Conservation (phyloP, 805 yeast genomes). For the Ogataea wickerhamii region DNA sequence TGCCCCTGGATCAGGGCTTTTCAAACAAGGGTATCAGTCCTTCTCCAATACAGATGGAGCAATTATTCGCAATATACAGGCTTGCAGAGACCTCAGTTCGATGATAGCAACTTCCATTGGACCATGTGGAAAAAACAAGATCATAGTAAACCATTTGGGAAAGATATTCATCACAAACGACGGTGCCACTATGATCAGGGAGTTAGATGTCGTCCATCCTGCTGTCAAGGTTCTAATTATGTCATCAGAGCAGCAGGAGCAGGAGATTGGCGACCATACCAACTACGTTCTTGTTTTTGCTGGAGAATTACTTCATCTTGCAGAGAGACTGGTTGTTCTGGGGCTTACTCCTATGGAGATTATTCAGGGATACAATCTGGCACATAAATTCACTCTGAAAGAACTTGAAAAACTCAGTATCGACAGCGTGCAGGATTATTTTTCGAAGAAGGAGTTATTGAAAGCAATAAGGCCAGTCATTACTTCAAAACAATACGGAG, state of each 20-base stretch:
- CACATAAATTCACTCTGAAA: slow-evolving; percentile 68
- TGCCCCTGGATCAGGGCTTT: slow-evolving; percentile 90
- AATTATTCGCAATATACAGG: slow-evolving; percentile 85
- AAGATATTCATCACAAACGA: slow-evolving; percentile 90
- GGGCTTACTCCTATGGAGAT: slow-evolving; percentile 93
- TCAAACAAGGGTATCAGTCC: slow-evolving; percentile 91
- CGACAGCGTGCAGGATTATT: slow-evolving; percentile 56
- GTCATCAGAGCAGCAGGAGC: slow-evolving; percentile 97
- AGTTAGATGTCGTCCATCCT: slow-evolving; percentile 92
- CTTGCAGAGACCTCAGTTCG: slow-evolving; percentile 87
- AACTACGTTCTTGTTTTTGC: slow-evolving; percentile 89
- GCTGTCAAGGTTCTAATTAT: slow-evolving; percentile 93
- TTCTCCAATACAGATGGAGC: slow-evolving; percentile 93
- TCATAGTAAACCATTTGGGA: slow-evolving; percentile 83
- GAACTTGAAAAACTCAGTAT: slow-evolving; percentile 65
- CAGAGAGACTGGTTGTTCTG: slow-evolving; percentile 77
- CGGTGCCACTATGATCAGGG: slow-evolving; percentile 96
- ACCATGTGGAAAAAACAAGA: slow-evolving; percentile 95
- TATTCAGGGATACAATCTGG: slow-evolving; percentile 87
- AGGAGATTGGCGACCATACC: slow-evolving; percentile 96
- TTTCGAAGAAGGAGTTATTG: slow-evolving; percentile 50
- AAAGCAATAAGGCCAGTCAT: slow-evolving; percentile 84
- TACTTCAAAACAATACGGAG: slow-evolving; percentile 90
- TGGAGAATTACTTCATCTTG: slow-evolving; percentile 83
- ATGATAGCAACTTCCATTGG: slow-evolving; percentile 95